Base-by-base conservation (phyloP, 202 grass and related monocot species). In the Schoenoplectus triqueter region DNA sequence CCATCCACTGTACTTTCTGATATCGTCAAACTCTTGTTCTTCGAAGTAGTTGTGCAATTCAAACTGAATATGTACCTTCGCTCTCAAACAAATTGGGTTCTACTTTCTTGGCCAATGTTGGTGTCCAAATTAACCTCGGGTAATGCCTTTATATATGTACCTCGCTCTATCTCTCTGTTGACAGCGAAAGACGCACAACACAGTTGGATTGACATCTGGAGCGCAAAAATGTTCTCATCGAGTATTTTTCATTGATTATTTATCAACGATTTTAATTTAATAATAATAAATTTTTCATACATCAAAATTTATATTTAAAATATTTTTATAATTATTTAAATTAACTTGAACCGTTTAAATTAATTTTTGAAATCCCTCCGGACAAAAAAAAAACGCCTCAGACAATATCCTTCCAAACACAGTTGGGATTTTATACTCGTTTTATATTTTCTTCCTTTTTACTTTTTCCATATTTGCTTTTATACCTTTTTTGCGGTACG, bases 381-480 rank as follows among this genome's bases (percentile, higher is more conserved):
- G 31, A 31, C 31, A 31, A 31, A 31, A 31, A 31, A 31, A 31
- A 31, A 31, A 31, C 31, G 31, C 31, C 31, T 31, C 31, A 31
- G 31, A 31, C 31, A 31, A 31, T 31, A 31, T 31, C 31, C 31
- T 31, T 31, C 31, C 31, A 31, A 10, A 75, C 73, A 71, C 80
- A 10, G 83, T 70, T 84, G 81, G 79, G 67, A 85, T 89, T 89
- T 89, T 89, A 56, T 91, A 85, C 60, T 3, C 1, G 51, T 10
- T 86, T 80, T 19, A 48, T 15, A 56, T 55, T 17, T 63, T 76
- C 50, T 62, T 74, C 10, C 49, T 60, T 66, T 75, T 20, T 45
- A 4, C 51, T 59, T 85, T 63, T 74, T 56, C 4, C 49, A 18
- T 31, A 42, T 69, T 45, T 17, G 71, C 74, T 69, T 9, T 66